Base-by-base conservation (phyloP, 345 rosid genomes). In the Hypericum perforatum region DNA sequence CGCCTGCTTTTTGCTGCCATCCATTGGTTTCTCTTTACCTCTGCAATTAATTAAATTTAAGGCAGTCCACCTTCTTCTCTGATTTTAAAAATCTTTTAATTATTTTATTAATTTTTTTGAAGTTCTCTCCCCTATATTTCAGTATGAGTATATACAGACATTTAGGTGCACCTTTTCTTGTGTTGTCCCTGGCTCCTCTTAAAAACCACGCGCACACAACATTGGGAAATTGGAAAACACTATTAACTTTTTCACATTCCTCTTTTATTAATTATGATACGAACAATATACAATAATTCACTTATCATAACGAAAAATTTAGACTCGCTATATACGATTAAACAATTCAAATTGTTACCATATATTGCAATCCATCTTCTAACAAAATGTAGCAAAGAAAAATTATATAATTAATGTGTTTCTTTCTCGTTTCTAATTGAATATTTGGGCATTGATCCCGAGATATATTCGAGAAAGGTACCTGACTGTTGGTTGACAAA, bases 391-490 rank as follows among this genome's bases (percentile, higher is more conserved):
- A n/a, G 3, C 8, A 10, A 1, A 10, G 8, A 6, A 9, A 10
- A 44, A 10, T 10, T 9, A 44, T 3, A n/a, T n/a, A n/a, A 44
- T 44, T 10, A 10, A 44, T 44, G 11, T 3, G 12, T 44, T 10
- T 44, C 11, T 44, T 10, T 10, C 10, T 44, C 11, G 11, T 10
- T 11, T 10, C 14, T 6, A 44, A 44, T 10, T 10, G 14, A 1
- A 9, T 44, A 6, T n/a, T 11, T 44, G 14, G 44, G 58, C 48
- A 63, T 57, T 67, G 60, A 76, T 76, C 80, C 77, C 80, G 66
- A 75, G 76, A 68, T 63, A 45, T 54, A 60, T 68, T 65, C 76
- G 74, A 66, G 77, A 69, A 58, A 72, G 63, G 75, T 75, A 69
- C 80, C 54, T 63, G 68, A 54, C 72, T 68, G 67, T 45, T 10